Evolutionary conservation across 805 yeast genomes (phyloP), one percentile per base, ranked within the genome.

Genomic region (Wickerhamiella nectarea): DNA sequence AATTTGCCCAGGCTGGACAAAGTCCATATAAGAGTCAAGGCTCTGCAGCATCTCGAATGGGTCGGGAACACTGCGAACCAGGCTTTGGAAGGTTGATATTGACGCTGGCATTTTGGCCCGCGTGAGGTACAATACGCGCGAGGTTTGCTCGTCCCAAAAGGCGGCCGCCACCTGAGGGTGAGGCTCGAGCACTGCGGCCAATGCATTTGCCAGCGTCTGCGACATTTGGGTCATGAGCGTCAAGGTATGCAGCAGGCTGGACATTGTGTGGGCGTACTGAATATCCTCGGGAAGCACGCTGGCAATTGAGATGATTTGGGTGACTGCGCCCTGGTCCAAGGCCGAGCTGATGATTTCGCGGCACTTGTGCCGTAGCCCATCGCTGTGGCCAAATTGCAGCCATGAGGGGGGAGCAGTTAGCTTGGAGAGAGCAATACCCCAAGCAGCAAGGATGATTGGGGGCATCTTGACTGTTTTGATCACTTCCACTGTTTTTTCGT

Each of bases 61-160:
- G 53, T 78, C 72, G 31, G 71, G 72, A n/a, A 18, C 24, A 8
- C 51, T 44, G 8, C 78, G 65, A 11, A 78, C 66, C 10, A 84
- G 52, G 43, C 74, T 69, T 33, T 85, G 59, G 46, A 78, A 76
- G 1, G 89, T 78, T 1, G 69, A 58, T 14, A 83, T 58, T 1
- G 75, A 54, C 2, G 70, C 56, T 0, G 97, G 97, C 48, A 83
- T 71, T 54, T 87, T 85, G 0, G 91, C 79, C 48, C 78, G 69
- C 1, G 83, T 62, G 21, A 84, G 56, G 20, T 33, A 28, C 18
- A 40, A 17, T 6, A 17, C 37, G 18, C 21, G 25, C 21, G 20
- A 6, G 15, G 43, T 40, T 5, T 34, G 36, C 12, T 72, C 63
- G 2, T 60, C 57, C 50, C 75, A 76, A 50, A 76, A 72, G 12